These are phyloP conservation scores for Naganishia vaughanmartiniae DNA, from an alignment of 768 basidiomycete species.

Conservation along the genomic window DNA sequence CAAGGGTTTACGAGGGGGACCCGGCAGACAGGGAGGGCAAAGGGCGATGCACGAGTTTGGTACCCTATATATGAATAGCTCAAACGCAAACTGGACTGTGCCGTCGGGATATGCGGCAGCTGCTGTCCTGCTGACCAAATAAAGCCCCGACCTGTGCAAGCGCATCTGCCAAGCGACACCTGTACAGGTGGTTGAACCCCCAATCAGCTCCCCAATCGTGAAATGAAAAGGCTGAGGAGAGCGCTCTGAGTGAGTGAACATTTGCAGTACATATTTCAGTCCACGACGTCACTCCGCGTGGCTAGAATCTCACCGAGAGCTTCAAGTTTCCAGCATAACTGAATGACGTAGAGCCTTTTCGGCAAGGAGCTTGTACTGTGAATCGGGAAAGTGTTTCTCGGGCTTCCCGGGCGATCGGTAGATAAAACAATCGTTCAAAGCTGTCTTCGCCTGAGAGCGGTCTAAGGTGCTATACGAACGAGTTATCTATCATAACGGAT, in stretches of 20 bases:
- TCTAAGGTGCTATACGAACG: too few relatives aligned
- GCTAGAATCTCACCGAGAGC: not conserved
- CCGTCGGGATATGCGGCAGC: not conserved
- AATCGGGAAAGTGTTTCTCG: not conserved
- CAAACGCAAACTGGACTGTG: too few relatives aligned
- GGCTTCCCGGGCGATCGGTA: not conserved
- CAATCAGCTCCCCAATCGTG: too few relatives aligned
- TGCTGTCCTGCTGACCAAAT: not conserved
- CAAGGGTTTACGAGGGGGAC: not conserved
- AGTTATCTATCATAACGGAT: too few relatives aligned
- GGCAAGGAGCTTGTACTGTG: not conserved
- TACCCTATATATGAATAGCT: not conserved
- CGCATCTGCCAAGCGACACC: too few relatives aligned
- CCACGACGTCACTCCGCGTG: constrained; percentile 1
- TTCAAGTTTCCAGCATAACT: not conserved
- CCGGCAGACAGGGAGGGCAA: not conserved
- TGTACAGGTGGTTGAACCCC: too few relatives aligned
- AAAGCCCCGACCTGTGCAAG: too few relatives aligned
- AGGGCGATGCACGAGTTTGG: not conserved
- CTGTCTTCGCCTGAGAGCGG: too few relatives aligned
- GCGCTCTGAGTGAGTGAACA: not conserved
- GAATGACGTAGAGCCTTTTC: constrained; percentile 1
- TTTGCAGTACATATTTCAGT: not conserved
- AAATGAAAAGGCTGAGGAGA: not conserved
- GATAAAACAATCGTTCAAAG: too few relatives aligned